A percentile compares a stretch with the other conserved stretches of the same genome.
Evolutionary conservation across 495 filamentous ascomycete species (phyloP).

Genomic region (Aspergillus diversus): DNA sequence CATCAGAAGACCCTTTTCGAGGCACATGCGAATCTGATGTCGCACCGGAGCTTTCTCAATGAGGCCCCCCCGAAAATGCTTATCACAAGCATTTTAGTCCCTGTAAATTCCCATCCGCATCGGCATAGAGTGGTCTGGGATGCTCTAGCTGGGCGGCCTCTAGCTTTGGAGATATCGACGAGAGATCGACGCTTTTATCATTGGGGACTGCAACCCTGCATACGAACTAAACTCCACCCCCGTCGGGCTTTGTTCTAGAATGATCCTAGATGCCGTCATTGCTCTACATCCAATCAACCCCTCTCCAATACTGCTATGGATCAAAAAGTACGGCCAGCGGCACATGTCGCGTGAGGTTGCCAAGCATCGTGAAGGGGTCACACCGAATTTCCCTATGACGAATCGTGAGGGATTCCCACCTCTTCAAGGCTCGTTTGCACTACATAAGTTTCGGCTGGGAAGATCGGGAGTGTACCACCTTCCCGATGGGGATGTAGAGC

Average conservation of each 20-base stretch:
- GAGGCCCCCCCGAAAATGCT: constrained; percentile 11
- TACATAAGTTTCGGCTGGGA: constrained; percentile 14
- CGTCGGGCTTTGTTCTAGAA: constrained; percentile 20
- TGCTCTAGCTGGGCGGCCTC: neutral
- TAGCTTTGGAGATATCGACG: constrained; percentile 6
- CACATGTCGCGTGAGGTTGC: constrained; percentile 23
- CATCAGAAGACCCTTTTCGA: constrained; percentile 23
- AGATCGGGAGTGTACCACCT: constrained; percentile 23
- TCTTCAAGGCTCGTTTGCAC: constrained; percentile 15
- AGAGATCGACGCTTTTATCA: constrained; percentile 12
- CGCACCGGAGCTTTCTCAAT: constrained; percentile 14
- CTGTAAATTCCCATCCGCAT: constrained; percentile 6
- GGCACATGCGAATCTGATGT: constrained; percentile 20
- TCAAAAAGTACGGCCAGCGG: constrained; percentile 13
- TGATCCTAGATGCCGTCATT: constrained; percentile 8
- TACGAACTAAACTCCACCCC: constrained; percentile 9
- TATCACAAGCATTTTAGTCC: constrained; percentile 19
- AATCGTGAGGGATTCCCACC: constrained; percentile 17
- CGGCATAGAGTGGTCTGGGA: neutral
- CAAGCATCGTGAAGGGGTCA: constrained; percentile 23
- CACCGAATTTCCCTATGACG: constrained; percentile 16
- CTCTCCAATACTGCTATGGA: neutral
- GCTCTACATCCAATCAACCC: constrained; percentile 10
- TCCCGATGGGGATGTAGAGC: constrained; percentile 15
- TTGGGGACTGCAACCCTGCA: constrained; percentile 16